phyloP scores from a whole-genome alignment of 306 rosid genomes.

The Phaseolus lunatus region DNA sequence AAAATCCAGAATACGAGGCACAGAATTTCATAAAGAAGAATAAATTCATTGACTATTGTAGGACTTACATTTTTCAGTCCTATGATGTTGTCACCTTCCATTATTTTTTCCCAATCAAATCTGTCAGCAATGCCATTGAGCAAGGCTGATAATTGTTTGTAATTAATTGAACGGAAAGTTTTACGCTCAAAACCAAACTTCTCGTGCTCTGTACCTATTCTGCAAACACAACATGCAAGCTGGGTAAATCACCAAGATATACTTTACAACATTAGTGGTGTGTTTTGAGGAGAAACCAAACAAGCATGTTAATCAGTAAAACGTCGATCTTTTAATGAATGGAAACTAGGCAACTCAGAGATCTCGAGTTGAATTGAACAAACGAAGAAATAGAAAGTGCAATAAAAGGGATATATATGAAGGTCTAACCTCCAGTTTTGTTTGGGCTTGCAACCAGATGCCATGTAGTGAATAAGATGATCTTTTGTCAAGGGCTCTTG shows the following conservation, averaged over 20 bases:
- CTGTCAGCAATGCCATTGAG: conserved; percentile 78
- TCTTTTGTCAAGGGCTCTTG: conserved; percentile 42
- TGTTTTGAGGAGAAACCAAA: not conserved
- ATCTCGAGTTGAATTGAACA: not conserved
- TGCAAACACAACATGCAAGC: conserved; percentile 42
- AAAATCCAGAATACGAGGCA: not conserved
- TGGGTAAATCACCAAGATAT: not conserved
- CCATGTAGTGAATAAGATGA: conserved; percentile 39
- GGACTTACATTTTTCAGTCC: conserved; percentile 74
- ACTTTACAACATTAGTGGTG: not conserved
- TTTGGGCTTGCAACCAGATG: conserved; percentile 52
- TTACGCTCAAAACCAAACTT: conserved; percentile 79
- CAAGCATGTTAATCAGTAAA: not conserved
- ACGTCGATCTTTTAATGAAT: not conserved
- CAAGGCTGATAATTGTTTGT: conserved; percentile 66
- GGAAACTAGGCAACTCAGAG: not conserved
- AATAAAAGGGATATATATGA: too few species aligned
- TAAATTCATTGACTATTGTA: not conserved
- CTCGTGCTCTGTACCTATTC: conserved; percentile 93
- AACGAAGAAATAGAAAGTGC: too few species aligned
- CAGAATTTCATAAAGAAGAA: not conserved
- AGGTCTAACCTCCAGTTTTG: conserved; percentile 42
- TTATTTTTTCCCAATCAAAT: conserved; percentile 81
- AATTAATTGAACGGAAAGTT: conserved; percentile 62
- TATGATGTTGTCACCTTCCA: conserved; percentile 79